These are phyloP conservation scores for Diaporthe nobilis DNA, from an alignment of 2,329 filamentous ascomycete species.

Conservation along the genomic window DNA sequence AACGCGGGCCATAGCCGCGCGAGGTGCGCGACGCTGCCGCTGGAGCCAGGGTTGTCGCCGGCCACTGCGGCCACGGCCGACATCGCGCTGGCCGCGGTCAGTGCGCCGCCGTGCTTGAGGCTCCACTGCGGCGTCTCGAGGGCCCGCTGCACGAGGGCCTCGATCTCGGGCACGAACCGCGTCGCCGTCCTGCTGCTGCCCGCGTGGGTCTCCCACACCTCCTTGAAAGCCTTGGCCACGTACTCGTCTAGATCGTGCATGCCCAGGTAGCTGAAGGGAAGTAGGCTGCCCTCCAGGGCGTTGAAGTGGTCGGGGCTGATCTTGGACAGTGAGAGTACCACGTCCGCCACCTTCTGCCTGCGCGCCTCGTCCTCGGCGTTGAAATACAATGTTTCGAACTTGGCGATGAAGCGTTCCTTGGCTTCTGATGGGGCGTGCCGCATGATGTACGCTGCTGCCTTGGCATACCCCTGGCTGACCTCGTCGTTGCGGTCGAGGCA, in stretches of 20 bases:
- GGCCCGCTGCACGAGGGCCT: conserved; percentile 74
- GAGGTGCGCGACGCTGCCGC: conserved; percentile 73
- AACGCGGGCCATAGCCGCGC: conserved; percentile 84
- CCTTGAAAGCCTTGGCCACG: conserved; percentile 82
- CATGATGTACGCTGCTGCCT: conserved; percentile 87
- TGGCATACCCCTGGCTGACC: conserved; percentile 90
- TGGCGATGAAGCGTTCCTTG: conserved; percentile 65
- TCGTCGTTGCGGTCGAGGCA: conserved; percentile 94
- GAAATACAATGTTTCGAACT: conserved; percentile 81
- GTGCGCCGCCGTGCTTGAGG: conserved; percentile 88
- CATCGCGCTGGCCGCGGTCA: conserved; percentile 82
- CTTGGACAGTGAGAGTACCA: conserved; percentile 86
- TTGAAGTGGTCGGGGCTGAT: conserved; percentile 91
- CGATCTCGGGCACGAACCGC: conserved; percentile 88
- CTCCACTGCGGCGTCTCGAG: conserved; percentile 89
- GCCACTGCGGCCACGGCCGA: conserved; percentile 75
- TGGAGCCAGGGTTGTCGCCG: conserved; percentile 65
- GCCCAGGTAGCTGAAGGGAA: conserved; percentile 91
- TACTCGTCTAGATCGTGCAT: conserved; percentile 88
- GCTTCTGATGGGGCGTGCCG: conserved; percentile 66
- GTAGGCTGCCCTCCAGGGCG: conserved; percentile 77
- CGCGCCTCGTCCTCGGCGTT: conserved; percentile 82
- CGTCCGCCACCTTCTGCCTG: conserved; percentile 83
- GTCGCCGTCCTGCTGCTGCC: conserved; percentile 86
- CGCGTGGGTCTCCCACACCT: conserved; percentile 92